Conservation (phyloP, 331 rosid species). For the Quercus lobata region DNA sequence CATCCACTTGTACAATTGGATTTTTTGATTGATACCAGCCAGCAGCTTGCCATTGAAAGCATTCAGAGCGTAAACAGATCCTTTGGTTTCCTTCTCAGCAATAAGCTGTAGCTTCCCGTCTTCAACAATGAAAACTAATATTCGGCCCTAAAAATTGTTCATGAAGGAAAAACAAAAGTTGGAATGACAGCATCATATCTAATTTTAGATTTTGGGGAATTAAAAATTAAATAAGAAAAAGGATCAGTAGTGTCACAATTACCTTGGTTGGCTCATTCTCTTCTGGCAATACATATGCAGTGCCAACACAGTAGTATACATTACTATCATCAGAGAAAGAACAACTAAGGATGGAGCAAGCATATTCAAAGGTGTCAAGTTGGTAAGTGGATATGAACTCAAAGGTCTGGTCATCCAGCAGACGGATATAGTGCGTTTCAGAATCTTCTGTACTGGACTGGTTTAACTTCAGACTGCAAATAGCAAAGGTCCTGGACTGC, state of each 20-base stretch:
- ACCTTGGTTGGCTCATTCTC: constrained; percentile 93
- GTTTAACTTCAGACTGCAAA: constrained; percentile 73
- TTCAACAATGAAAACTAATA: constrained; percentile 79
- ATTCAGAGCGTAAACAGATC: constrained; percentile 80
- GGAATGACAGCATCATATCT: neutral
- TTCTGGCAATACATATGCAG: constrained; percentile 85
- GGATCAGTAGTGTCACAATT: constrained; percentile 12
- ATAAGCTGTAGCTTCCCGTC: constrained; percentile 88
- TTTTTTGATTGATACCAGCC: constrained; percentile 91
- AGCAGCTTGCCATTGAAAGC: constrained; percentile 88
- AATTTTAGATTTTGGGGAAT: neutral
- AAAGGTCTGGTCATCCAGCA: constrained; percentile 88
- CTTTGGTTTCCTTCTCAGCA: constrained; percentile 94
- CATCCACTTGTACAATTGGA: constrained; percentile 91
- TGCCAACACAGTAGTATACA: constrained; percentile 87
- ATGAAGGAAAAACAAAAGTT: neutral
- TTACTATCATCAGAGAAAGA: constrained; percentile 86
- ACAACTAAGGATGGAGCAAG: constrained; percentile 91
- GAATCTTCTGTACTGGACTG: constrained; percentile 72
- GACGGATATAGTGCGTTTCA: constrained; percentile 76
- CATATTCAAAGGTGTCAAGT: constrained; percentile 80
- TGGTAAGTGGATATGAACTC: constrained; percentile 76
- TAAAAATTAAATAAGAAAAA: neutral
- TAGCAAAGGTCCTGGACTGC: constrained; percentile 84
- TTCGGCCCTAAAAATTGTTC: constrained; percentile 70